Base-by-base conservation (phyloP, 176 grass and related monocot species). In the Paspalum vaginatum region DNA sequence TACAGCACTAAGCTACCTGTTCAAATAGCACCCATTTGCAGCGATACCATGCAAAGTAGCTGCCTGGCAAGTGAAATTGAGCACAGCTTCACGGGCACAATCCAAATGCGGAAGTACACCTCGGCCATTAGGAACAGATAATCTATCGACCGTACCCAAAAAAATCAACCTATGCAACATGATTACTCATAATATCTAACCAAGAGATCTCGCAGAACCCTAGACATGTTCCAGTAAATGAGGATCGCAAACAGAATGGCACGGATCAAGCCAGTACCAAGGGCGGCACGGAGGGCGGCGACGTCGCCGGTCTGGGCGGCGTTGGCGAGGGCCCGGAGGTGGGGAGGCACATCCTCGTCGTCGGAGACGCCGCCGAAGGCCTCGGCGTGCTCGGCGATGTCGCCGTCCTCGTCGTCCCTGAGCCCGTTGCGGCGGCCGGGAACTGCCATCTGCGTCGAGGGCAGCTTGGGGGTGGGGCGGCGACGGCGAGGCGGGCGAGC, bases 281-380 rank as follows among this genome's bases (percentile, higher is more conserved):
- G 90, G 13, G 90, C 96, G 27, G 41, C 42, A 16, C 79, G 81
- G 20, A 98, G 92, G 81, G 90, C 90, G 22, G 65, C 51, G 60
- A 70, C 75, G 39, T 98, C 77, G 56, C 96, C 96, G 20, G 75
- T 75, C 86, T 95, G 90, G 47, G 92, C 90, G 78, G 92, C 90
- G 71, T 82, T 89, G 70, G 88, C 79, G 81, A 98, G 92, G 17
- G 88, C 73, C 43, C 86, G 88, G 86, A 98, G 96, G 62, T 98
- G 86, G 65, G 81, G 68, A 32, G 95, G 92, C 51, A 91, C 68
- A 6, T 98, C 92, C 26, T 91, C 90, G 26, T 87, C 90, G 12
- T 85, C 90, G 26, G 77, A 76, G 49, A 40, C 14, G 41, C 9
- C 72, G 72, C 0, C 62, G 71, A 81, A 81, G 55, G 49, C 77